phyloP scores from a whole-genome alignment of 2,329 filamentous ascomycete genomes.

The Arthrobotrys conoides region DNA sequence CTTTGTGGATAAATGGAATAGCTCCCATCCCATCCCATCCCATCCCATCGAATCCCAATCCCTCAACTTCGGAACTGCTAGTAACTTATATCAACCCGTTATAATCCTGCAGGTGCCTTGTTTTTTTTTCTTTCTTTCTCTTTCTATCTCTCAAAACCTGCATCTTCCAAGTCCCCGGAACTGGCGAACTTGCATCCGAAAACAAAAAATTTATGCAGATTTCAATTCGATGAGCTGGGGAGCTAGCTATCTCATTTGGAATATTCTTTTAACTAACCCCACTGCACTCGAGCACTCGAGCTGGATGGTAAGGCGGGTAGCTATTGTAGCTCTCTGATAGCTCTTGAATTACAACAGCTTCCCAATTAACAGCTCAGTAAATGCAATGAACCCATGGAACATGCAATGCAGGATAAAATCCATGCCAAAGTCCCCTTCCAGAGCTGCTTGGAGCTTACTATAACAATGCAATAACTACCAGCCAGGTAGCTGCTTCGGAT shows the following conservation, averaged over 20 bases:
- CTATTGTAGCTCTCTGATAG: background rate
- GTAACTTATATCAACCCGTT: constrained; percentile 7
- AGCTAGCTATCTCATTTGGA: constrained; percentile 24
- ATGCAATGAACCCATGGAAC: no score
- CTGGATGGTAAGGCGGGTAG: no score
- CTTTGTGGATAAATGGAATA: background rate
- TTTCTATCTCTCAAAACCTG: background rate
- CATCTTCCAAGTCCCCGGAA: constrained; percentile 51
- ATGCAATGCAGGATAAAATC: background rate
- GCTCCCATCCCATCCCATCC: background rate
- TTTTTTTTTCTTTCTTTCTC: background rate
- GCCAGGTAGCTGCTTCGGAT: background rate
- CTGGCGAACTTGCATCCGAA: constrained; percentile 45
- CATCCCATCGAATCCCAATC: no score
- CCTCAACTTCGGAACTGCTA: constrained; percentile 3
- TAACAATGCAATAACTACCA: background rate
- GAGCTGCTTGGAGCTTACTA: background rate
- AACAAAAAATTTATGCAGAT: constrained; percentile 7
- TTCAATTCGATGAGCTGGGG: background rate
- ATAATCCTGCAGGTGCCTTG: constrained; percentile 18
- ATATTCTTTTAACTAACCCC: background rate
- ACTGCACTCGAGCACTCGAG: background rate
- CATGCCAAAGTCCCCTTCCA: background rate
- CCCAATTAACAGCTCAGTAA: background rate
- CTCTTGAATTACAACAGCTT: background rate